These are phyloP conservation scores for Botryotinia narcissicola DNA, from an alignment of 2,329 filamentous ascomycete species.

Conservation along the genomic window DNA sequence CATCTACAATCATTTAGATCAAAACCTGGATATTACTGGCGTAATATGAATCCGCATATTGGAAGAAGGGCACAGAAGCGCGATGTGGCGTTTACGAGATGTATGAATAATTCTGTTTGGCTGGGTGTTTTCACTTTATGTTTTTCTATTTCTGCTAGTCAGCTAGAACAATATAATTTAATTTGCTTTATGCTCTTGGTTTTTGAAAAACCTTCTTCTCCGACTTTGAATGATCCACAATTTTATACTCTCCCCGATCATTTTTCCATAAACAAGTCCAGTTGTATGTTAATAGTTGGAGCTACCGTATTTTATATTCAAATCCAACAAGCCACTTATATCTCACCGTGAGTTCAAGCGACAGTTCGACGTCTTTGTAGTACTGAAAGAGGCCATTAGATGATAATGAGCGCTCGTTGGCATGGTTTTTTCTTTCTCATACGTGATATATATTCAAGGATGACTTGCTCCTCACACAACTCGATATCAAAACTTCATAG, in stretches of 20 bases:
- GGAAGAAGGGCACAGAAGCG: background rate
- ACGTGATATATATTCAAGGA: too few species aligned
- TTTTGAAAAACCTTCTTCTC: too few species aligned
- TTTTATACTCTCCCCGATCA: background rate
- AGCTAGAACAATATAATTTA: conserved; percentile 7
- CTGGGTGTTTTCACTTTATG: background rate
- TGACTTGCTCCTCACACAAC: too few species aligned
- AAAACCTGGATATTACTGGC: background rate
- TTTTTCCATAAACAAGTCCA: background rate
- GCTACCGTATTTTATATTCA: background rate
- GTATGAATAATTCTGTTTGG: background rate
- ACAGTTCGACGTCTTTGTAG: too few species aligned
- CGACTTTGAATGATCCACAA: background rate
- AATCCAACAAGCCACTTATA: too few species aligned
- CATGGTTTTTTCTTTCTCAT: too few species aligned
- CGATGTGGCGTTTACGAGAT: background rate
- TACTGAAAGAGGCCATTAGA: too few species aligned
- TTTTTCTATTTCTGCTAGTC: conserved; percentile 2
- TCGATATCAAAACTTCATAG: too few species aligned
- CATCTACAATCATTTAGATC: background rate
- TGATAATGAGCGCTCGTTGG: too few species aligned
- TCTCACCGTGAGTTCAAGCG: too few species aligned
- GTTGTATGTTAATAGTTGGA: background rate
- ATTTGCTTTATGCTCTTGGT: background rate
- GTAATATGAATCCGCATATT: background rate